Percentiles rank a stretch among this genome's conserved stretches.
phyloP scores from a whole-genome alignment of 2,329 filamentous ascomycete genomes.

The Sclerotiophoma versabilis region DNA sequence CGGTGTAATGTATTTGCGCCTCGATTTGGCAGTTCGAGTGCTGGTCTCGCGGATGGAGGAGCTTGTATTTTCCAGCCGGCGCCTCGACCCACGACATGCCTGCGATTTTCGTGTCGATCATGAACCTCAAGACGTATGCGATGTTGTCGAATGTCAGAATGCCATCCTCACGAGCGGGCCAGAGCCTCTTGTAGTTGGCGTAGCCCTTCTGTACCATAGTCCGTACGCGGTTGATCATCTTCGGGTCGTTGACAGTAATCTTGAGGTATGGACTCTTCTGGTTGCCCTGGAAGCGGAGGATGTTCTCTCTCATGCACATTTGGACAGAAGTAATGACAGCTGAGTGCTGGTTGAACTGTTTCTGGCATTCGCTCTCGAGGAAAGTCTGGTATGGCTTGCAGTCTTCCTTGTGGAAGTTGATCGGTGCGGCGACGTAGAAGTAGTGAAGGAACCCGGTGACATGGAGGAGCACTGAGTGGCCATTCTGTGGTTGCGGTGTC shows the following conservation, averaged over 20 bases:
- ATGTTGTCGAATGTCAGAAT: constrained; percentile 95
- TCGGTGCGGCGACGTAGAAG: constrained; percentile 87
- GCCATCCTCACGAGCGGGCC: constrained; percentile 68
- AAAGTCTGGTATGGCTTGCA: constrained; percentile 79
- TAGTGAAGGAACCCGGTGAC: constrained; percentile 97
- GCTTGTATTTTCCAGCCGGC: constrained; percentile 73
- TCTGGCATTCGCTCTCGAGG: constrained; percentile 78
- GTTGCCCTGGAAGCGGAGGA: constrained; percentile 95
- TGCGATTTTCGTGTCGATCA: constrained; percentile 94
- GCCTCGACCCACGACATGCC: constrained; percentile 99
- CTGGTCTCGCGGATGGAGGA: constrained; percentile 70
- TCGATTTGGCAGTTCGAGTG: constrained; percentile 98
- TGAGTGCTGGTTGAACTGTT: constrained; percentile 62
- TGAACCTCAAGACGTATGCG: constrained; percentile 93
- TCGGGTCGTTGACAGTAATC: constrained; percentile 90
- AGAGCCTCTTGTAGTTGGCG: constrained; percentile 90
- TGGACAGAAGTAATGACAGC: constrained; percentile 80
- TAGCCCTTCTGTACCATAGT: constrained; percentile 74
- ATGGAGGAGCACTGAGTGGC: constrained; percentile 92
- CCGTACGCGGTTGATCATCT: constrained; percentile 78
- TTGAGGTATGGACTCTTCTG: constrained; percentile 91
- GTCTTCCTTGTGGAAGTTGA: constrained; percentile 79
- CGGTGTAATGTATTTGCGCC: constrained; percentile 79
- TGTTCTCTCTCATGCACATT: constrained; percentile 84
- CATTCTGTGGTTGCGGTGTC: constrained; percentile 54